Evolutionary conservation across 257 asterid genomes (phyloP).

Genomic region (Solanum piurae): DNA sequence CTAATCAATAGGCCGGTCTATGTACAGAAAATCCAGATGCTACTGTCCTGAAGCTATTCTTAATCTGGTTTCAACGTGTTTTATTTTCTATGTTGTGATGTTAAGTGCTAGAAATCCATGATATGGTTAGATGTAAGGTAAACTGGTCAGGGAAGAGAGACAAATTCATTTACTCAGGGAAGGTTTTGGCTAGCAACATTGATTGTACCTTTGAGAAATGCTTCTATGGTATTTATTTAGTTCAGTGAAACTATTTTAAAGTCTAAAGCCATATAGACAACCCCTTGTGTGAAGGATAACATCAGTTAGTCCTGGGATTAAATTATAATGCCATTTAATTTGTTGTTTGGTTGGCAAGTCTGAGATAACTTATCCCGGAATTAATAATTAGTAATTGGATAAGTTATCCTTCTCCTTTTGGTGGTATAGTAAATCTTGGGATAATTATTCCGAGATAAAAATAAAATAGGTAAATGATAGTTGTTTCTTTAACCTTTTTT

Average conservation of each 20-base stretch:
- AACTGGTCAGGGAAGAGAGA: not conserved
- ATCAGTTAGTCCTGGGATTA: too few species aligned
- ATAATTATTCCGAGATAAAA: too few species aligned
- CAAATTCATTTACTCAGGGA: not conserved
- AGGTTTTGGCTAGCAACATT: not conserved
- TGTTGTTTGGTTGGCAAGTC: not conserved
- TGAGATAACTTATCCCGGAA: not conserved
- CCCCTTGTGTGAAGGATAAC: not conserved
- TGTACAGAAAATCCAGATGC: not conserved
- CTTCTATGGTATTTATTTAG: not conserved
- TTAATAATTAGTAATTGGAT: not conserved
- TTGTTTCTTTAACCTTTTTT: not conserved
- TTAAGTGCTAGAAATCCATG: not conserved
- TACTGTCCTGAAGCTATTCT: not conserved
- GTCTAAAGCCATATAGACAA: not conserved
- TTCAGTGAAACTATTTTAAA: not conserved
- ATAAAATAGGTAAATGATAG: not conserved
- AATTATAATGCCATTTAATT: too few species aligned
- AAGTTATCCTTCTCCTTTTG: not conserved
- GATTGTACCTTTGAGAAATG: not conserved
- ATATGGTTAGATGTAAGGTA: not conserved
- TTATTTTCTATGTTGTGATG: not conserved
- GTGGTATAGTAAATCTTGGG: too few species aligned
- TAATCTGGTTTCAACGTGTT: not conserved
- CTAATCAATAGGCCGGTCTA: constrained; percentile 22